Base-by-base conservation (phyloP, 257 asterid species). In the Rehmannia glutinosa region DNA sequence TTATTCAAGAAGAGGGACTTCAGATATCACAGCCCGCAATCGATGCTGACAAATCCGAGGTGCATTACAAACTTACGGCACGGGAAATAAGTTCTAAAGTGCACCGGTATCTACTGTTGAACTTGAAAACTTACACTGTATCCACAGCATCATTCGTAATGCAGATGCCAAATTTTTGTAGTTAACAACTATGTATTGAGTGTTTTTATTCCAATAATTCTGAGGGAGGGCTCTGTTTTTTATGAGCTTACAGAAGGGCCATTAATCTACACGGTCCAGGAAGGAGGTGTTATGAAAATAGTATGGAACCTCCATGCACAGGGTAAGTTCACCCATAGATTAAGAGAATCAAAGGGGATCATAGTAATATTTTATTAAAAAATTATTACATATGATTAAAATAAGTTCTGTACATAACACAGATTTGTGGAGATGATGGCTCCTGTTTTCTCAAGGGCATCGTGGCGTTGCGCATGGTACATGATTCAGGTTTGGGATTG, bases 21-120 rank as follows among this genome's bases (percentile, higher is more conserved):
- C 84, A 82, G 64, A 87, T 89, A 78, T 89, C 97, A 68, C 97
- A 87, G 68, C 97, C 97, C 13, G 97, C 93, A 42, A 74, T 87
- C 11, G 91, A 83, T 73, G 76, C 89, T 78, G 64, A 71, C 23
- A 60, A 36, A 65, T 83, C 95, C 0, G 87, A 82, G 66, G 78
- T 82, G 55, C 95, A 87, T 83, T 81, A 90, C 83, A 70, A 65
- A 71, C 73, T 87, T 66, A 85, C 97, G 1, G 86, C 77, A 6
- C 81, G 87, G 61, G 61, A 76, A 28, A 70, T 25, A 33, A 76
- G 67, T 5, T 87, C 90, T 20, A 81, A 64, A 66, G 78, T 84
- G 55, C 96, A 86, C 69, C 65, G 96, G 96, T 86, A 83, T 33
- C 6, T 3, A 57, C 35, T 30, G 2, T 42, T 19, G 17, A 35